Evolutionary conservation across 345 rosid genomes (phyloP), one percentile per base, ranked within the genome.

Genomic region (Sisymbrium irio): DNA sequence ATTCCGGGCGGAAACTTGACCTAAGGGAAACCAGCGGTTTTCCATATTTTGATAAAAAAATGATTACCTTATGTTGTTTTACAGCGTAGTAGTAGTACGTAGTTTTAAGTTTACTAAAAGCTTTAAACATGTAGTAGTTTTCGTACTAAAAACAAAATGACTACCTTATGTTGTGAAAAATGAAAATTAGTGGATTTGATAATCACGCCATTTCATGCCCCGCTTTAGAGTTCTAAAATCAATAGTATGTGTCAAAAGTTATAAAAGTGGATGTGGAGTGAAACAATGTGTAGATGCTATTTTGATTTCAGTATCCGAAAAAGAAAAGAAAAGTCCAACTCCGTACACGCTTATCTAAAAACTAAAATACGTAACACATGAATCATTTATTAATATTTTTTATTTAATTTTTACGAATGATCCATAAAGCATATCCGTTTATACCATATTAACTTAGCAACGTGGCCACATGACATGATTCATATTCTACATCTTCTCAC

Each of bases 381-480:
- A 7, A 72, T 12, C 47, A 37, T 50, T 49, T 14, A 27, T 27
- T 20, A 8, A 25, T 61, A 37, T 11, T 20, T 3, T 70, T 15
- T 1, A 5, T 51, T 27, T 35, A 62, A n/a, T n/a, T n/a, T 40
- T 18, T 19, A 4, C 4, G 45, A 53, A 53, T 14, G 63, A 73
- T 65, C 71, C 71, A 64, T 15, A 45, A n/a, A 65, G 71, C 65
- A 73, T 73, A 73, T 73, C 37, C 77, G 32, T 54, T 44, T 44
- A 37, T 5, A 42, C 71, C 46, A 63, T 30, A 14, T 27, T 19
- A 19, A 59, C 5, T 18, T 1, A 39, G 63, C 77, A 64, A 73
- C 71, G 65, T 64, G 71, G 17, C 65, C 57, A 63, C 57, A 55
- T 63, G 50, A 54, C 37, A 59, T 62, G 55, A 41, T 32, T 22